Percentiles rank a stretch among this genome's conserved stretches.
phyloP scores from a whole-genome alignment of 176 grass and related monocot species.

The Chloris gayana region DNA sequence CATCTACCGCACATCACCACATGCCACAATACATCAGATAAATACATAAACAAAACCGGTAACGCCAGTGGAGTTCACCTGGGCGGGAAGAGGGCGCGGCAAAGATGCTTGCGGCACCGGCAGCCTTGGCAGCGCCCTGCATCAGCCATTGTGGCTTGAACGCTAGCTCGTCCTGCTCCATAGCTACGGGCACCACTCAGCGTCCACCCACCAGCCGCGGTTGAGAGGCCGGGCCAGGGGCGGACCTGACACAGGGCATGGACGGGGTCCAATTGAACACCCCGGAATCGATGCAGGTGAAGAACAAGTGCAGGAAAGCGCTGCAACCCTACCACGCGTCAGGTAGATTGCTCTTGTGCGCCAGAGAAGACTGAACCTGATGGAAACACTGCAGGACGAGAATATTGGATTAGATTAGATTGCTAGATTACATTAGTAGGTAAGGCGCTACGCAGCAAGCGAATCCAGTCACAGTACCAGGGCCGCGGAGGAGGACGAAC shows the following conservation, averaged over 20 bases:
- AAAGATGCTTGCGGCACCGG: constrained; percentile 38
- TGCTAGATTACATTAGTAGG: constrained; percentile 13
- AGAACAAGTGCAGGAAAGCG: too few relatives aligned
- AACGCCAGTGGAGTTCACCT: constrained; percentile 45
- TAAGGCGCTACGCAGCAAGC: background rate
- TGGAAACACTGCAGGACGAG: background rate
- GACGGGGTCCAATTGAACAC: background rate
- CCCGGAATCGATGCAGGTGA: too few relatives aligned
- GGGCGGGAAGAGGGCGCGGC: constrained; percentile 29
- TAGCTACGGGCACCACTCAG: constrained; percentile 51
- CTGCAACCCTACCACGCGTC: too few relatives aligned
- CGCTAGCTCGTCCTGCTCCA: constrained; percentile 54
- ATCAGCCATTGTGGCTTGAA: constrained; percentile 73
- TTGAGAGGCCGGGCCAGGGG: constrained; percentile 39
- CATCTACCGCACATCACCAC: constrained; percentile 11
- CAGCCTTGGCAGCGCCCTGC: constrained; percentile 25
- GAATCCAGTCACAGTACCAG: constrained; percentile 2
- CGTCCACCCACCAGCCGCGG: constrained; percentile 52
- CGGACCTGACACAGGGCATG: constrained; percentile 23
- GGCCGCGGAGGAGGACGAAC: background rate
- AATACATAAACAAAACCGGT: constrained; percentile 1
- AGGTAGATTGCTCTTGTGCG: constrained; percentile 1
- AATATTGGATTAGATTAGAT: constrained; percentile 12
- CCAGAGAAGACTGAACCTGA: constrained; percentile 12
- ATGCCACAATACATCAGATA: background rate